Conservation (phyloP, 2,329 filamentous ascomycete species). For the Pyrenochaeta sp. region DNA sequence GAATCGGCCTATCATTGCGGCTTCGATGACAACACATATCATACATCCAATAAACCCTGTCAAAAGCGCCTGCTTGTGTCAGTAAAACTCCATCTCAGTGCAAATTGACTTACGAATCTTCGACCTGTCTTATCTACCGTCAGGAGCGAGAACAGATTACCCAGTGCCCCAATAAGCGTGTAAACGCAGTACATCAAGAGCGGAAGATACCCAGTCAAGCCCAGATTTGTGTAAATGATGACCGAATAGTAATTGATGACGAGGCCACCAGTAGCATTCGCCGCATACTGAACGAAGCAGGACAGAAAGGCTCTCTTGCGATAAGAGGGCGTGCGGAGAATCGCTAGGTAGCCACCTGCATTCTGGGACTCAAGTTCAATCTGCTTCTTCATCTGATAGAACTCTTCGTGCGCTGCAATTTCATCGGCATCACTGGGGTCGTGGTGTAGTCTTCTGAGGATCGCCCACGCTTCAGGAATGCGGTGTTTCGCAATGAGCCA, state of each 20-base stretch:
- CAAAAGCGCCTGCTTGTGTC: slow-evolving; percentile 23
- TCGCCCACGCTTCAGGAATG: slow-evolving; percentile 57
- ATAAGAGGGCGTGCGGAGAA: slow-evolving; percentile 27
- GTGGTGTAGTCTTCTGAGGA: slow-evolving; percentile 23
- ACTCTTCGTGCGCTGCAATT: slow-evolving; percentile 32
- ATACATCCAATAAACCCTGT: slow-evolving; percentile 29
- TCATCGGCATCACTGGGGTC: slow-evolving; percentile 29
- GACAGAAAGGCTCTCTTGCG: slow-evolving; percentile 31
- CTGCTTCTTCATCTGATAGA: slow-evolving; percentile 34
- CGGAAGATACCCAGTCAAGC: slow-evolving; percentile 27
- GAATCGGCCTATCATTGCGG: slow-evolving; percentile 32
- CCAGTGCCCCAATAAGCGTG: slow-evolving; percentile 33
- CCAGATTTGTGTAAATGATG: slow-evolving; percentile 34
- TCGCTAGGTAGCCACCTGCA: slow-evolving; percentile 29
- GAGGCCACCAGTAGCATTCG: slow-evolving; percentile 31
- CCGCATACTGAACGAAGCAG: slow-evolving; percentile 35
- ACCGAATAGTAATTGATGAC: slow-evolving; percentile 38
- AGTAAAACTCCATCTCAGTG: slow-evolving; percentile 1
- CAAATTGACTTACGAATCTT: slow-evolving; percentile 19
- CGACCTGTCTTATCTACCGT: slow-evolving; percentile 34
- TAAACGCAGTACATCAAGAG: slow-evolving; percentile 38
- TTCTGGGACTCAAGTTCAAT: slow-evolving; percentile 32
- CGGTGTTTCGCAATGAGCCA: slow-evolving; percentile 65
- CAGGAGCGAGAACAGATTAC: slow-evolving; percentile 30
- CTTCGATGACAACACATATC: slow-evolving; percentile 31